phyloP scores from a whole-genome alignment of 139 green algal species.

The Haematococcus sp. region DNA sequence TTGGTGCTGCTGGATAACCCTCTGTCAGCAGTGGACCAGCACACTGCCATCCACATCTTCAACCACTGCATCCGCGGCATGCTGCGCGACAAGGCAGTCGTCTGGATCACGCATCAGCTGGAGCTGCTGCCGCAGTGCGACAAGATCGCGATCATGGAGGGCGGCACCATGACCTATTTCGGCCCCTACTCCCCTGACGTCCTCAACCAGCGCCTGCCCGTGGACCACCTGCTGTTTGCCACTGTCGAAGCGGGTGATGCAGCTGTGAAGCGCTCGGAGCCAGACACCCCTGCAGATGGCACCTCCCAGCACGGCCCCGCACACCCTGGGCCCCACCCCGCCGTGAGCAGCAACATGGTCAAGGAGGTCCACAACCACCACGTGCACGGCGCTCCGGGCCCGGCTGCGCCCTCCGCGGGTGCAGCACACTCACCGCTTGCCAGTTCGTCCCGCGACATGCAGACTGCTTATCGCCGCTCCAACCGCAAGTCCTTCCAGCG shows the following conservation, averaged over 20 bases:
- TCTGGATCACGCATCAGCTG: conserved; percentile 31
- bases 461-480: background rate
- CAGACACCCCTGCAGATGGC: background rate
- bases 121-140: conserved; percentile 54
- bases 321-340: background rate
- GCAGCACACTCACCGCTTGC: too few species aligned
- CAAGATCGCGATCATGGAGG: conserved; percentile 56
- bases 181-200: conserved; percentile 39
- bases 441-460: too few species aligned
- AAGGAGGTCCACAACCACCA: conserved; percentile 1
- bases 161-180: conserved; percentile 44
- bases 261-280: conserved; percentile 9
- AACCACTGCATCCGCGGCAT: conserved; percentile 58
- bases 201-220: conserved; percentile 52
- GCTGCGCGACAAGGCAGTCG: conserved; percentile 49
- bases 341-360: background rate
- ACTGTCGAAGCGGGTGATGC: conserved; percentile 46
- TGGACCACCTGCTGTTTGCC: conserved; percentile 47
- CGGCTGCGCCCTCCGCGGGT: too few species aligned
- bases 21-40: conserved; percentile 58
- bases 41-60: conserved; percentile 65
- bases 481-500: conserved; percentile 4
- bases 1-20: conserved; percentile 65
- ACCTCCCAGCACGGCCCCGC: background rate
- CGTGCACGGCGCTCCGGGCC: too few species aligned